A percentile compares a stretch with the other conserved stretches of the same genome.
Evolutionary conservation across 2,329 filamentous ascomycete species (phyloP).

Genomic region (Aspergillus tanneri): DNA sequence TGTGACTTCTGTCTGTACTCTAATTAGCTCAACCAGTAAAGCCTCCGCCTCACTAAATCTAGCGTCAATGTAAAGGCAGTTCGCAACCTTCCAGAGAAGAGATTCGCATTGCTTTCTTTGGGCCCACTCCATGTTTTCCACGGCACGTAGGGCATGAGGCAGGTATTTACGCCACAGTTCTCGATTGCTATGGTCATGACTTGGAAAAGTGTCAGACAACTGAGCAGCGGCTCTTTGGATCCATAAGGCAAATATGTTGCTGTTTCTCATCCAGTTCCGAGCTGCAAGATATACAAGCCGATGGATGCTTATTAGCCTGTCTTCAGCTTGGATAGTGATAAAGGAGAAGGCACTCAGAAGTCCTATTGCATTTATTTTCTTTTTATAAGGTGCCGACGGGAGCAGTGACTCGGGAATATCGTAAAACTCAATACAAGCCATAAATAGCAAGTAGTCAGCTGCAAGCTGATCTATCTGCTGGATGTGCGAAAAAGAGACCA

Average conservation of each 20-base stretch:
- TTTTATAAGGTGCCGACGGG: constrained; percentile 20
- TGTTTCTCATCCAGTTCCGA: constrained; percentile 16
- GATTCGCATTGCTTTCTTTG: background rate
- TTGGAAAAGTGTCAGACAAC: constrained; percentile 12
- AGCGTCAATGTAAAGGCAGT: constrained; percentile 5
- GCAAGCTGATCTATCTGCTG: constrained; percentile 25
- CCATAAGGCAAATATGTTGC: constrained; percentile 15
- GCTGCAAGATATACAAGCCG: constrained; percentile 33
- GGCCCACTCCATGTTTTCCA: background rate
- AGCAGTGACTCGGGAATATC: constrained; percentile 37
- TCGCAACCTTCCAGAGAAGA: background rate
- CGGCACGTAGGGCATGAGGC: constrained; percentile 15
- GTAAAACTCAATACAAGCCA: constrained; percentile 35
- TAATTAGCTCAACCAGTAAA: too few relatives aligned
- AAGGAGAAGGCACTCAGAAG: constrained; percentile 23
- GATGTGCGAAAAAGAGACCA: constrained; percentile 14
- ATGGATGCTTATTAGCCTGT: constrained; percentile 23
- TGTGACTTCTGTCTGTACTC: too few relatives aligned
- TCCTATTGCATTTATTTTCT: constrained; percentile 30
- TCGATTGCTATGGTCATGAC: constrained; percentile 9
- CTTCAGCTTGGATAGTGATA: constrained; percentile 3
- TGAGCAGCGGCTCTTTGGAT: background rate
- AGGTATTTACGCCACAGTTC: constrained; percentile 17
- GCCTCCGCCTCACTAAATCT: constrained; percentile 4
- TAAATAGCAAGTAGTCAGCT: constrained; percentile 35